These are phyloP conservation scores for Tetrastigma voinierianum DNA, from an alignment of 164 flowering plant genomes.

Conservation along the genomic window DNA sequence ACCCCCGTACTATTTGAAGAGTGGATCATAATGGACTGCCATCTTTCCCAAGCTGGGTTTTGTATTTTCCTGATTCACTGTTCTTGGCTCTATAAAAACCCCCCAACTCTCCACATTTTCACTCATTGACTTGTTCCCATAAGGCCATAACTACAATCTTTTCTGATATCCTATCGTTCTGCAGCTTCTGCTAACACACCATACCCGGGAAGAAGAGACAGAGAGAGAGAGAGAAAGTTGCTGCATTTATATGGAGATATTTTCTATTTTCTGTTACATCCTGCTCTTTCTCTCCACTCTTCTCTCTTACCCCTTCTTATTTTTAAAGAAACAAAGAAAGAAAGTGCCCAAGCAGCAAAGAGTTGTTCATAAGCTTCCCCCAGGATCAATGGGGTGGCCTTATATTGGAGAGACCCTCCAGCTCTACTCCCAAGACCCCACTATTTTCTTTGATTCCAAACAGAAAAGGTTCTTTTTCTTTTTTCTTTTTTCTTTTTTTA, in stretches of 20 bases:
- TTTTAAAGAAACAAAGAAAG: conserved; percentile 19
- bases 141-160: too few relatives aligned
- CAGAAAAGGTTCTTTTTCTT: conserved; percentile 38
- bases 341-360: conserved; percentile 11
- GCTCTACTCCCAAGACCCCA: conserved; percentile 57
- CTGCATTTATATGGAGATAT: conserved; percentile 12
- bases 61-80: too few relatives aligned
- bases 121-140: too few relatives aligned
- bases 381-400: conserved; percentile 83
- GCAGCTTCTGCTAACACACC: background rate
- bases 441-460: conserved; percentile 42
- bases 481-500: background rate
- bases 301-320: conserved; percentile 20
- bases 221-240: conserved; percentile 12
- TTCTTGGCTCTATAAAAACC: too few relatives aligned
- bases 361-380: conserved; percentile 58
- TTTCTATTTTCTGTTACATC: conserved; percentile 6
- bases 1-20: too few relatives aligned
- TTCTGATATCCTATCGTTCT: too few relatives aligned
- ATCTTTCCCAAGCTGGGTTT: too few relatives aligned
- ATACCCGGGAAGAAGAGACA: background rate
- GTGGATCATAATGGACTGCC: too few relatives aligned
- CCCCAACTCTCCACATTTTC: too few relatives aligned
- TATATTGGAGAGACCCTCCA: conserved; percentile 55
- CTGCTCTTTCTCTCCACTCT: conserved; percentile 19